Base-by-base conservation (phyloP, 164 flowering plant genomes). In the Stephania cephalantha region DNA sequence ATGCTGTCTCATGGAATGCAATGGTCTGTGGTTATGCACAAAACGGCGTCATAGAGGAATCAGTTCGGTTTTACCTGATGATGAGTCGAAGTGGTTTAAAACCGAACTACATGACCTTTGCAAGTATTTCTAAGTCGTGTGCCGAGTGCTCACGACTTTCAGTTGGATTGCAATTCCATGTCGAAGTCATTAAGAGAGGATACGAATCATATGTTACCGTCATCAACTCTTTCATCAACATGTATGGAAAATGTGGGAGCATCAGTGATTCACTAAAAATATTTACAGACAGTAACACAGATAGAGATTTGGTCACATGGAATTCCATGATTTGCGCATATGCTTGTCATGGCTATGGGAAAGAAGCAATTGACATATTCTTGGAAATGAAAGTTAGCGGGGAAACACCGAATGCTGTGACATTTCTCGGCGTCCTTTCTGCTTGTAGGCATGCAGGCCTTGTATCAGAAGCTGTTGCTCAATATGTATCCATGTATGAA, bases 1-100 rank as follows among this genome's bases (percentile, higher is more conserved):
- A 81, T 74, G 67, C 70, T 67, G 71, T 79, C 65, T 81, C 83
- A 46, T 81, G 81, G 83, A 81, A 81, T 74, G 75, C 79, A 18
- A 73, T 81, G 75, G 29, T 78, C 18, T 81, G 79, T 31, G 83
- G 81, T 42, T 81, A 58, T 71, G 81, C 77, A n/a, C 79, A 81
- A 69, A 81, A 81, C 76, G 81, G 81, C 4, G 68, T 73, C 29
- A 48, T 58, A 22, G 70, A 61, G 67, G 79, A 78, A 20, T 76
- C 71, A 7, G 55, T 81, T 2, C 48, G 42, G 10, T 76, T 73
- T 74, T 78, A 78, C 64, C 7, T 79, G 72, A 61, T 55, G 64
- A 82, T 79, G 82, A 69, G 25, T 52, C 12, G 7, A 17, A 63
- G 30, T 30, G 82, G 78, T 13, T 68, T 74, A 20, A 71, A 70